Evolutionary conservation across 164 flowering plant genomes (phyloP).

Genomic region (Euptelea pleiosperma): DNA sequence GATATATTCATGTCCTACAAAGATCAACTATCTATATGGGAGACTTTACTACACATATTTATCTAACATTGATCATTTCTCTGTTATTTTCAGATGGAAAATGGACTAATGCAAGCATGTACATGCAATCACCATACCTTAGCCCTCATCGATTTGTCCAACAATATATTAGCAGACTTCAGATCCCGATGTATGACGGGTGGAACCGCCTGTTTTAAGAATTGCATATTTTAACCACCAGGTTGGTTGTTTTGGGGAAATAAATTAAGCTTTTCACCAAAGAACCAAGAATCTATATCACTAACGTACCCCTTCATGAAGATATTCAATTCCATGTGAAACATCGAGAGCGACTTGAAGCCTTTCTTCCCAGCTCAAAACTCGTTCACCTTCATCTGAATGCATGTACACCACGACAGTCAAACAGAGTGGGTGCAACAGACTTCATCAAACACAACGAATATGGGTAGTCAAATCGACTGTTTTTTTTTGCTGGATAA

Average conservation of each 20-base stretch:
- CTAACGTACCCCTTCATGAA: slow-evolving; percentile 92
- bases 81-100: no score
- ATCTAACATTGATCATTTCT: no score
- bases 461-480: no score
- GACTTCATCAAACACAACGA: background rate
- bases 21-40: no score
- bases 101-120: background rate
- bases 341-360: slow-evolving; percentile 88
- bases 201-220: slow-evolving; percentile 80
- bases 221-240: slow-evolving; percentile 5
- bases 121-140: slow-evolving; percentile 49
- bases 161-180: slow-evolving; percentile 87
- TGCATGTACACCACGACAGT: slow-evolving; percentile 17
- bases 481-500: no score
- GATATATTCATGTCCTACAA: no score
- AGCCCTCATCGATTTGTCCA: slow-evolving; percentile 80
- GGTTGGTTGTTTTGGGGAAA: background rate
- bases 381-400: slow-evolving; percentile 48
- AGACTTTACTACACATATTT: no score
- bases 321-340: slow-evolving; percentile 95
- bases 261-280: background rate
- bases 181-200: slow-evolving; percentile 96
- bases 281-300: background rate
- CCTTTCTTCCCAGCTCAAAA: slow-evolving; percentile 86
- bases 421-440: background rate